These are phyloP conservation scores for Firmiana major DNA, from an alignment of 345 rosid species.

Conservation along the genomic window DNA sequence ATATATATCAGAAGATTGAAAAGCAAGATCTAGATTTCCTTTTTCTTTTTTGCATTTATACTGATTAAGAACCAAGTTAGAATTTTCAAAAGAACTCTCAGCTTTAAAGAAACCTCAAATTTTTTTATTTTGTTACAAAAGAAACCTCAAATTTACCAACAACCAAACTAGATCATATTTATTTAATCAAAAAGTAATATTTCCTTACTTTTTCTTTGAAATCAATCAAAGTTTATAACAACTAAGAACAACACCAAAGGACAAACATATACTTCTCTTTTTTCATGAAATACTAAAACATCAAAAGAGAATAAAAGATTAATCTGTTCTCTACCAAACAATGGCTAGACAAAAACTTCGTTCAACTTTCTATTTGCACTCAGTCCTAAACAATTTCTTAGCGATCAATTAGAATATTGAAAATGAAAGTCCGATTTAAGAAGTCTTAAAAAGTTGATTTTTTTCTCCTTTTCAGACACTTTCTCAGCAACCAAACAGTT, in stretches of 20 bases:
- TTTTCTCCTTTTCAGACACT: neutral
- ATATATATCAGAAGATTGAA: neutral
- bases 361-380: neutral
- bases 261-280: neutral
- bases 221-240: neutral
- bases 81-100: neutral
- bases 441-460: neutral
- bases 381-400: neutral
- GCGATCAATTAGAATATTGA: too few relatives aligned
- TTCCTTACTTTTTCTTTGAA: neutral
- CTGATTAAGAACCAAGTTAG: neutral
- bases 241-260: neutral
- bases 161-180: neutral
- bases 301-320: neutral
- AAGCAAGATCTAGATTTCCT: neutral
- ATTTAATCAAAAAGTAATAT: neutral
- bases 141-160: neutral
- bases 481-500: constrained; percentile 13
- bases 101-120: neutral
- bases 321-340: neutral
- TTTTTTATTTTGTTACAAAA: too few relatives aligned
- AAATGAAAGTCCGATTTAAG: neutral
- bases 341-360: neutral
- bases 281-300: neutral
- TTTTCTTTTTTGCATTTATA: neutral